These are phyloP conservation scores for Thalassiosira profunda DNA, from an alignment of 108 stramenopile species.

Conservation along the genomic window DNA sequence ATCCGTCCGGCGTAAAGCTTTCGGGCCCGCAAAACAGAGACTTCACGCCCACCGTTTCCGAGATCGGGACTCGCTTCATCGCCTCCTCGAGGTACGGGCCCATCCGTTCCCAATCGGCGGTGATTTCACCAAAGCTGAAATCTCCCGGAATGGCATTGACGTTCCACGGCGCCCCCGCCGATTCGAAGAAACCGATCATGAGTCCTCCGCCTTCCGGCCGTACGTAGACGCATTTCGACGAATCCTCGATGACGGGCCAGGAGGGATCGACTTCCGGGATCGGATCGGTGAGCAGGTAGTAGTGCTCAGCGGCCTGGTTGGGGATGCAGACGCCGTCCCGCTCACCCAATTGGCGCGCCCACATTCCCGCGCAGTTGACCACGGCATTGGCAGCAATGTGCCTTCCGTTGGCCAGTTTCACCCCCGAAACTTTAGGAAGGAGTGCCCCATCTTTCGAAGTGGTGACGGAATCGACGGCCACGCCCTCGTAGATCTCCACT, in stretches of 20 bases:
- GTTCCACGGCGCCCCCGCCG: slow-evolving; percentile 70
- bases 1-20: slow-evolving; percentile 72
- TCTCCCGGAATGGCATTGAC: slow-evolving; percentile 44
- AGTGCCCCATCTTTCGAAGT: slow-evolving; percentile 5
- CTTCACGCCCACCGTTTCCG: slow-evolving; percentile 62
- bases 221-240: slow-evolving; percentile 64
- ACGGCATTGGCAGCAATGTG: slow-evolving; percentile 57
- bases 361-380: slow-evolving; percentile 87
- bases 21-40: slow-evolving; percentile 87
- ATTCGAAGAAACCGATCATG: slow-evolving; percentile 84
- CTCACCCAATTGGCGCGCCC: slow-evolving; percentile 77
- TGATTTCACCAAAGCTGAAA: slow-evolving; percentile 71
- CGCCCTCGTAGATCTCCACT: slow-evolving; percentile 49
- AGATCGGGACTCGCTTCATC: slow-evolving; percentile 61
- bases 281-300: slow-evolving; percentile 79
- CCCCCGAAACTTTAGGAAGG: slow-evolving; percentile 47
- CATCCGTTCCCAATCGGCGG: slow-evolving; percentile 87
- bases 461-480: slow-evolving; percentile 26
- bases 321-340: slow-evolving; percentile 48
- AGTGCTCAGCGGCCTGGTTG: slow-evolving; percentile 90
- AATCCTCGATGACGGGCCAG: slow-evolving; percentile 89
- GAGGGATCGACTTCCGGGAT: slow-evolving; percentile 68
- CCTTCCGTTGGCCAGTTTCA: slow-evolving; percentile 22
- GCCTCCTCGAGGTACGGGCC: slow-evolving; percentile 72
- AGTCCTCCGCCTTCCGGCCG: slow-evolving; percentile 82